phyloP scores from a whole-genome alignment of 1,284 basidiomycete species.

The Singerocomus rubriflavus region DNA sequence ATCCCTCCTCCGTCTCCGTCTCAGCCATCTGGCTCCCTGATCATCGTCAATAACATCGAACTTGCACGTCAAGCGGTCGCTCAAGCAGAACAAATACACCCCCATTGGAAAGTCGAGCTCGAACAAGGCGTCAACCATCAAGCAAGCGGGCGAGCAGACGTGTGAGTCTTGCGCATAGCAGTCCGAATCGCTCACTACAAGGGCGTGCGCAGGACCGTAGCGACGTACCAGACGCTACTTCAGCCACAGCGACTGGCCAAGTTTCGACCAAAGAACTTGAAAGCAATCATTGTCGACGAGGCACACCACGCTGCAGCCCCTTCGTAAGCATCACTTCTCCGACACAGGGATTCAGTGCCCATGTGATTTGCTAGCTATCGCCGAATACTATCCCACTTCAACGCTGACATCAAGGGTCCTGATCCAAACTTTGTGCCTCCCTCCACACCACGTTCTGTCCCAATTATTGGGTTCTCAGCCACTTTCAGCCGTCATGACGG shows the following conservation, averaged over 20 bases:
- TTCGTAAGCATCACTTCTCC: slow-evolving; percentile 52
- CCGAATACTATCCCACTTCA: slow-evolving; percentile 73
- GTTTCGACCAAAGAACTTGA: slow-evolving; percentile 71
- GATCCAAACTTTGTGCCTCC: slow-evolving; percentile 40
- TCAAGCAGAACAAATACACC: slow-evolving; percentile 67
- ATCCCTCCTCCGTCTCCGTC: slow-evolving; percentile 44
- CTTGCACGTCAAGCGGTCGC: slow-evolving; percentile 85
- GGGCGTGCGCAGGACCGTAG: slow-evolving; percentile 65
- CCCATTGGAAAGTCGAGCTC: slow-evolving; percentile 81
- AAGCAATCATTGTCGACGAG: slow-evolving; percentile 89
- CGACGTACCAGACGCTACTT: slow-evolving; percentile 88
- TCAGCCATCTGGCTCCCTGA: slow-evolving; percentile 58
- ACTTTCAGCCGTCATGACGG: slow-evolving; percentile 94
- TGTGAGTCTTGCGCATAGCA: slow-evolving; percentile 48
- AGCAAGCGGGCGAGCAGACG: slow-evolving; percentile 81
- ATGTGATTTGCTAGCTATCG: slow-evolving; percentile 56
- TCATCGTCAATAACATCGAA: slow-evolving; percentile 86
- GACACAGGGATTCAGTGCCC: not conserved
- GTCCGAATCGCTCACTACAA: not conserved
- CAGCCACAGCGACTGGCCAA: slow-evolving; percentile 70
- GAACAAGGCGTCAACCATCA: slow-evolving; percentile 81
- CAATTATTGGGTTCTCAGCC: slow-evolving; percentile 93
- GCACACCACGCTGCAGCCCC: slow-evolving; percentile 94
- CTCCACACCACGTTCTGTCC: slow-evolving; percentile 51
- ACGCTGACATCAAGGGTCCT: slow-evolving; percentile 56